A percentile compares a stretch with the other conserved stretches of the same genome.
Evolutionary conservation across 2,329 filamentous ascomycete species (phyloP).

Genomic region (Delphinella strobiligena): DNA sequence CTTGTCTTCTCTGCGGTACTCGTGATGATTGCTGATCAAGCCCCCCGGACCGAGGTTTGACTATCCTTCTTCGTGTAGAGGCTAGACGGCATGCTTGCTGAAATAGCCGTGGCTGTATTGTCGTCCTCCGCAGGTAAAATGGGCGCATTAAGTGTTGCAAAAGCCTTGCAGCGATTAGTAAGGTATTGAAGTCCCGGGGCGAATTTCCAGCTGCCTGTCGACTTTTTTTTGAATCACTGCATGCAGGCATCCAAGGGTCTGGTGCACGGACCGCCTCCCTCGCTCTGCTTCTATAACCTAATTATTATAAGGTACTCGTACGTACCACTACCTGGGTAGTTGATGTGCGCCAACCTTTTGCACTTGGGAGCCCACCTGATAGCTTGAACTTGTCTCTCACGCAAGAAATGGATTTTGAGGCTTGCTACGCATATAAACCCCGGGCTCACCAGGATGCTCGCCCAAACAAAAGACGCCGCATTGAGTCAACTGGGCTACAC

Average conservation of each 20-base stretch:
- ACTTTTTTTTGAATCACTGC: too few relatives aligned
- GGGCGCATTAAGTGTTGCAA: conserved; percentile 9
- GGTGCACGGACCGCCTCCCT: too few relatives aligned
- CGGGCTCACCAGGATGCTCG: conserved; percentile 16
- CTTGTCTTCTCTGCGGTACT: neutral
- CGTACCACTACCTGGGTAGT: too few relatives aligned
- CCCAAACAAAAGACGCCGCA: conserved; percentile 29
- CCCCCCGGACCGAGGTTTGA: neutral
- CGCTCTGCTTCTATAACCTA: too few relatives aligned
- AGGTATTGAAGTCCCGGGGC: too few relatives aligned
- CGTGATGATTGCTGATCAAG: neutral
- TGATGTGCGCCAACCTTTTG: too few relatives aligned
- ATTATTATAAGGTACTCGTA: too few relatives aligned
- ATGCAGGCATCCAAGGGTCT: too few relatives aligned
- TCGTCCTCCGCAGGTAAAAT: conserved; percentile 8
- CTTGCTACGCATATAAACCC: conserved; percentile 34
- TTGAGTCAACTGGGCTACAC: conserved; percentile 20
- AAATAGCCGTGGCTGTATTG: conserved; percentile 10
- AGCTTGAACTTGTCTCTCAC: neutral
- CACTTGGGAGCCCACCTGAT: too few relatives aligned
- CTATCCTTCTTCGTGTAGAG: conserved; percentile 5
- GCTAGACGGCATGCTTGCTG: conserved; percentile 12
- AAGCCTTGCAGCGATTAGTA: neutral
- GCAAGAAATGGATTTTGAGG: conserved; percentile 39
- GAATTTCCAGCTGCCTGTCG: too few relatives aligned